Evolutionary conservation across 2,329 filamentous ascomycete species (phyloP).

Genomic region (Phoma sp.): DNA sequence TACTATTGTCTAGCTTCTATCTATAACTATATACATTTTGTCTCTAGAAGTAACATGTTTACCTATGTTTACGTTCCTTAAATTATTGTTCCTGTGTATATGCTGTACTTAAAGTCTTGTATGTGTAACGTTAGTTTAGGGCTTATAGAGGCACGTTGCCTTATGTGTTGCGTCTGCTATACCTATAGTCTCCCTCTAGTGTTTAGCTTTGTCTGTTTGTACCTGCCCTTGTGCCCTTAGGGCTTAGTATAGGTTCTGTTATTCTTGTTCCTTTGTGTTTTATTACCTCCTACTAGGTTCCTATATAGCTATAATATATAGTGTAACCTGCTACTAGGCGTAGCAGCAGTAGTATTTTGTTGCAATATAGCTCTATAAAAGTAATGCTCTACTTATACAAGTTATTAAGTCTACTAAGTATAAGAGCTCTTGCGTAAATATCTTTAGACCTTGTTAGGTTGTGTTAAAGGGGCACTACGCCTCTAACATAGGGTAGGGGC

Average conservation of each 20-base stretch:
- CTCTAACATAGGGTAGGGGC: background rate
- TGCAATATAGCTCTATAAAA: slow-evolving; percentile 2
- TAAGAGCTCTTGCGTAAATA: slow-evolving; percentile 10
- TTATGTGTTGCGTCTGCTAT: slow-evolving; percentile 17
- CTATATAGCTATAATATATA: slow-evolving; percentile 9
- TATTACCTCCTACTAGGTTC: slow-evolving; percentile 5
- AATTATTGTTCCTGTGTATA: slow-evolving; percentile 4
- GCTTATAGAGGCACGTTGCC: slow-evolving; percentile 24
- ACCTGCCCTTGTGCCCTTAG: slow-evolving; percentile 10
- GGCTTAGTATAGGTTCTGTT: slow-evolving; percentile 6
- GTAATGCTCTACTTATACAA: slow-evolving; percentile 9
- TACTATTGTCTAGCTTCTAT: too few relatives aligned
- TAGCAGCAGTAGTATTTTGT: slow-evolving; percentile 10
- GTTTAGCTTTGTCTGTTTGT: slow-evolving; percentile 17
- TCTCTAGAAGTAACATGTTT: too few relatives aligned
- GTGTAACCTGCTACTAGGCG: slow-evolving; percentile 14
- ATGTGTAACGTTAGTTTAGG: slow-evolving; percentile 15
- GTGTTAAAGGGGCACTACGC: slow-evolving; percentile 6
- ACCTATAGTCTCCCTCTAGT: slow-evolving; percentile 23
- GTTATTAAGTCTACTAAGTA: slow-evolving; percentile 10
- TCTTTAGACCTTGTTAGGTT: slow-evolving; percentile 29
- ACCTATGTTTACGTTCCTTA: too few relatives aligned
- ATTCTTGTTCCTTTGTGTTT: slow-evolving; percentile 3
- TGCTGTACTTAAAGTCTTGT: slow-evolving; percentile 2
- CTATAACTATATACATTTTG: too few relatives aligned